phyloP scores from a whole-genome alignment of 345 rosid genomes.

The Arabidopsis thaliana region DNA sequence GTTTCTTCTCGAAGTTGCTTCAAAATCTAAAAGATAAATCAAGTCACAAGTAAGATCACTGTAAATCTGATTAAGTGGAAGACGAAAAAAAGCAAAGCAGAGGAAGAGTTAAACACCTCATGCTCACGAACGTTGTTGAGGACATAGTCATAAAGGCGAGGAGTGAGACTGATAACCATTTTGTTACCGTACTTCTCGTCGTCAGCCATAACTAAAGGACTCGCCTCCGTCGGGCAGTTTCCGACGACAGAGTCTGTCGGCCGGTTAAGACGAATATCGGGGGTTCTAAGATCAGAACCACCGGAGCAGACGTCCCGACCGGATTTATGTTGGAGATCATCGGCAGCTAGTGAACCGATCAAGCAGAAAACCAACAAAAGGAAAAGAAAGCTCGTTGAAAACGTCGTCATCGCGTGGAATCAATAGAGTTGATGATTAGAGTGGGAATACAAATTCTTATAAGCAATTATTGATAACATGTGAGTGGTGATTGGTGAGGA shows the following conservation, averaged over 20 bases:
- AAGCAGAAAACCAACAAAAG: constrained; percentile 26
- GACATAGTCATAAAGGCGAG: constrained; percentile 77
- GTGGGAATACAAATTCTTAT: too few species aligned
- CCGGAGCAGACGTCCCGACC: constrained; percentile 47
- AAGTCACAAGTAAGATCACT: background rate
- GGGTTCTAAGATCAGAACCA: background rate
- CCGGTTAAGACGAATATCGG: constrained; percentile 9
- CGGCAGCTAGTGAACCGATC: constrained; percentile 42
- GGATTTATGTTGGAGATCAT: constrained; percentile 17
- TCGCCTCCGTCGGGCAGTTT: constrained; percentile 43
- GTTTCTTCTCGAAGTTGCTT: constrained; percentile 88
- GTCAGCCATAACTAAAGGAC: constrained; percentile 57
- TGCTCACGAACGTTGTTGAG: constrained; percentile 89
- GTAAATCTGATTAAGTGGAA: background rate
- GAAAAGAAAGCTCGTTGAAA: background rate
- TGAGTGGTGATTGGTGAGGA: too few species aligned
- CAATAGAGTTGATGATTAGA: background rate
- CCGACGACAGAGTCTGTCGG: constrained; percentile 29
- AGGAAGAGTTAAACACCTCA: constrained; percentile 47
- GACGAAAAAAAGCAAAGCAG: background rate
- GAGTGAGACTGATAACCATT: constrained; percentile 73
- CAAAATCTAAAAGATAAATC: constrained; percentile 56
- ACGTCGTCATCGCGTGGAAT: constrained; percentile 22
- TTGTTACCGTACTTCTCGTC: constrained; percentile 76
- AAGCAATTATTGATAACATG: too few species aligned